Conservation (phyloP, 495 filamentous ascomycete species). For the Penicillium lagena region DNA sequence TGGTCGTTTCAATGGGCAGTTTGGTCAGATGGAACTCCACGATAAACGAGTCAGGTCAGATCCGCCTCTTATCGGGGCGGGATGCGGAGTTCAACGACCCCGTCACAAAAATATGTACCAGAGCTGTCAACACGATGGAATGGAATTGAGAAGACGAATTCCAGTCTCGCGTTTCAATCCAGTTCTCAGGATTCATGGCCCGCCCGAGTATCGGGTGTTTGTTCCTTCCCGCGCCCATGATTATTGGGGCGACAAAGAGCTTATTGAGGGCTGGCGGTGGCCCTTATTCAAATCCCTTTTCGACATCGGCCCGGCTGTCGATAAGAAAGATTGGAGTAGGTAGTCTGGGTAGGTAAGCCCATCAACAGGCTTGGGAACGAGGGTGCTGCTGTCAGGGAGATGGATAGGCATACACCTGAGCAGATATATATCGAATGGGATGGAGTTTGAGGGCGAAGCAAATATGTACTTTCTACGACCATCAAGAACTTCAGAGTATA, state of each 20-base stretch:
- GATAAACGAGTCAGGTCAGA: neutral
- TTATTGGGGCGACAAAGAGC: slow-evolving; percentile 1
- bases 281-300: slow-evolving; percentile 1
- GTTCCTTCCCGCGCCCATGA: neutral
- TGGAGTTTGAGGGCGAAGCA: neutral
- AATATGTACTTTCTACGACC: too few species aligned
- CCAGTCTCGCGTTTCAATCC: too few species aligned
- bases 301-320: neutral
- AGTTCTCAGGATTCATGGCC: too few species aligned
- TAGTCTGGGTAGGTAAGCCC: too few species aligned
- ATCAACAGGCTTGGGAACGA: too few species aligned
- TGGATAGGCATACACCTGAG: too few species aligned
- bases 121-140: too few species aligned
- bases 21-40: neutral
- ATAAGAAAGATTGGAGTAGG: too few species aligned
- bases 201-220: neutral
- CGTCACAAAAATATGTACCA: too few species aligned
- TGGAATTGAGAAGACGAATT: too few species aligned
- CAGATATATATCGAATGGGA: neutral
- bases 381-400: too few species aligned
- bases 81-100: neutral
- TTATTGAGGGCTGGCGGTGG: neutral
- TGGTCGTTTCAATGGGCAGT: slow-evolving; percentile 13
- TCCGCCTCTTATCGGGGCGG: slow-evolving; percentile 12
- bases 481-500: too few species aligned